Conservation (phyloP, 1,284 basidiomycete genomes). For the Fomitopsis schrenkii region DNA sequence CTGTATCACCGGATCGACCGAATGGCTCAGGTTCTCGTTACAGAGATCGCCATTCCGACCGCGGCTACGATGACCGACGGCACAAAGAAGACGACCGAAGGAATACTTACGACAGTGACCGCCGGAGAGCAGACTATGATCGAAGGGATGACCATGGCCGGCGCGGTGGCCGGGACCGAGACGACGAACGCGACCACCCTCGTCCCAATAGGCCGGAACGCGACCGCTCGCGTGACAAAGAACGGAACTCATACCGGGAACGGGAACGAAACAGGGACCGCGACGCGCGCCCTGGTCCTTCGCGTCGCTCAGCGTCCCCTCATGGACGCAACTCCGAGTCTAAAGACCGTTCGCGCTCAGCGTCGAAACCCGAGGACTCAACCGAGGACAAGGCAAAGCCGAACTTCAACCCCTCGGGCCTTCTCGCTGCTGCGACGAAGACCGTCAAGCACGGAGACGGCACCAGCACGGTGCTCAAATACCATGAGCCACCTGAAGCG, state of each 20-base stretch:
- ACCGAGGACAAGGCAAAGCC: slow-evolving; percentile 68
- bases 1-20: slow-evolving; percentile 11
- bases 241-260: slow-evolving; percentile 11
- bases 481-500: slow-evolving; percentile 98
- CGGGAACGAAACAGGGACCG: slow-evolving; percentile 14
- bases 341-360: slow-evolving; percentile 32
- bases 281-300: slow-evolving; percentile 28
- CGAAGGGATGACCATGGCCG: slow-evolving; percentile 3
- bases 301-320: slow-evolving; percentile 58
- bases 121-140: neutral
- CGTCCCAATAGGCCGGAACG: slow-evolving; percentile 21
- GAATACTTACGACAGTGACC: neutral
- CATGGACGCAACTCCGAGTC: slow-evolving; percentile 29
- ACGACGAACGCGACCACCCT: slow-evolving; percentile 29
- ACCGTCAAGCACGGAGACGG: slow-evolving; percentile 72
- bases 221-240: slow-evolving; percentile 19
- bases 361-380: slow-evolving; percentile 28
- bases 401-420: slow-evolving; percentile 84
- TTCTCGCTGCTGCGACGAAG: slow-evolving; percentile 94
- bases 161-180: slow-evolving; percentile 11
- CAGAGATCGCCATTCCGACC: slow-evolving; percentile 4
- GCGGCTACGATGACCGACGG: slow-evolving; percentile 32
- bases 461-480: slow-evolving; percentile 89
- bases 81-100: slow-evolving; percentile 31
- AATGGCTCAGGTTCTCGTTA: slow-evolving; percentile 1